Evolutionary conservation across 495 filamentous ascomycete genomes (phyloP), one percentile per base, ranked within the genome.

Genomic region (Neurospora hispaniola): DNA sequence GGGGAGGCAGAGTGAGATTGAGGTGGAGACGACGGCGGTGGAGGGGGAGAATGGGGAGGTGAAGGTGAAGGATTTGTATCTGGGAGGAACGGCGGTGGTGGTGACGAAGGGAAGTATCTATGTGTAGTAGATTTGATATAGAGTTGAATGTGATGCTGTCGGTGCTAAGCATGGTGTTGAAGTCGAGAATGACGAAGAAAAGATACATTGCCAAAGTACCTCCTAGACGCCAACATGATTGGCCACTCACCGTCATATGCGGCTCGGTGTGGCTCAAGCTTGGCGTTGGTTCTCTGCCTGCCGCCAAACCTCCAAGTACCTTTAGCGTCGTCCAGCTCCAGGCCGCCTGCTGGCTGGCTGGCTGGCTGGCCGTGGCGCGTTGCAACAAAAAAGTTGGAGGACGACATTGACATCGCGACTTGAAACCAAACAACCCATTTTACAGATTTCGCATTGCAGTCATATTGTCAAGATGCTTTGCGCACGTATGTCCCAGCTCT

Each of bases 1-100:
- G 90, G 91, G 90, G 0, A 82, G 91, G 72, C 81, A 81, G 75
- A 93, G 91, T 82, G 85, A 82, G 42, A 86, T 87, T 71, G 70
- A 69, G 10, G 82, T 86, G 23, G 84, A 85, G 70, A 77, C 78
- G 69, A 75, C 73, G 72, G 74, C 75, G 41, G 82, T 79, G 41
- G 85, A 87, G 69, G 35, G 35, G 35, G 76, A 83, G 75, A 77
- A 76, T 42, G 69, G 70, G 23, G 75, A 79, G 54, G 79, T 78
- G 14, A 73, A 73, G 68, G 77, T 91, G 69, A 83, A 85, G 71
- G 82, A 82, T 68, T 79, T 91, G 20, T 83, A 81, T 74, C 71
- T 91, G 73, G 88, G 83, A 27, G 89, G 89, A 0, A 83, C 79
- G 42, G 87, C 89, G 4, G 86, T 88, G n/a, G 81, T 85, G 66